phyloP scores from a whole-genome alignment of 2,329 filamentous ascomycete species.

The Cryphonectria carpinicola region DNA sequence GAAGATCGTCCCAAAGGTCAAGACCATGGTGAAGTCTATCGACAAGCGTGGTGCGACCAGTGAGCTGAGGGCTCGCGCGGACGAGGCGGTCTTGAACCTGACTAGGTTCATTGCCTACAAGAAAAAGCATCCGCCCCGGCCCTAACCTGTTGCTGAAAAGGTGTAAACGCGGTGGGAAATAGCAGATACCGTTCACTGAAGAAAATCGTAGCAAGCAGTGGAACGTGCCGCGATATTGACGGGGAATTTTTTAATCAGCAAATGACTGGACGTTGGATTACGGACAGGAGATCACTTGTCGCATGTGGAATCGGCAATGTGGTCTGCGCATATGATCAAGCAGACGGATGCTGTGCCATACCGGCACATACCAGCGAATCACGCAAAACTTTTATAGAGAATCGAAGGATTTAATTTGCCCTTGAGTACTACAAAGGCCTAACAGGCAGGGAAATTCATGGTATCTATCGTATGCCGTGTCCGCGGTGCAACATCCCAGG shows the following conservation, averaged over 20 bases:
- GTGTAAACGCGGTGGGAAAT: background rate
- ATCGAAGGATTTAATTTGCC: slow-evolving; percentile 20
- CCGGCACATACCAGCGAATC: slow-evolving; percentile 17
- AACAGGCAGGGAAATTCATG: background rate
- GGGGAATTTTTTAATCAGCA: background rate
- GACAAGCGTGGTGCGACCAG: slow-evolving; percentile 58
- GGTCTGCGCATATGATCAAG: slow-evolving; percentile 23
- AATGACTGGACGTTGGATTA: background rate
- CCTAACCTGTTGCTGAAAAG: background rate
- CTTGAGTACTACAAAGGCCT: slow-evolving; percentile 3
- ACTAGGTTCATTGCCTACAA: slow-evolving; percentile 67
- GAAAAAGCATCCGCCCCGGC: slow-evolving; percentile 54
- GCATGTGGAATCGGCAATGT: background rate
- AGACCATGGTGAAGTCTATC: slow-evolving; percentile 61
- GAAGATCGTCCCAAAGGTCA: slow-evolving; percentile 55
- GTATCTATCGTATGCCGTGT: background rate
- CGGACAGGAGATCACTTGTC: background rate
- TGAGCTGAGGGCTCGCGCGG: slow-evolving; percentile 62
- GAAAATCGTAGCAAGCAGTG: background rate
- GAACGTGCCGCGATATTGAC: background rate
- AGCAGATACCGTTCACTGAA: background rate
- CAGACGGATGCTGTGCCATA: slow-evolving; percentile 18
- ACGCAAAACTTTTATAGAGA: slow-evolving; percentile 17
- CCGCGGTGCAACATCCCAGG: background rate
- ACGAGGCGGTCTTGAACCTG: slow-evolving; percentile 66